Percentiles rank a stretch among this genome's conserved stretches.
Evolutionary conservation across 345 rosid species (phyloP).

Genomic region (Mercurialis annua): DNA sequence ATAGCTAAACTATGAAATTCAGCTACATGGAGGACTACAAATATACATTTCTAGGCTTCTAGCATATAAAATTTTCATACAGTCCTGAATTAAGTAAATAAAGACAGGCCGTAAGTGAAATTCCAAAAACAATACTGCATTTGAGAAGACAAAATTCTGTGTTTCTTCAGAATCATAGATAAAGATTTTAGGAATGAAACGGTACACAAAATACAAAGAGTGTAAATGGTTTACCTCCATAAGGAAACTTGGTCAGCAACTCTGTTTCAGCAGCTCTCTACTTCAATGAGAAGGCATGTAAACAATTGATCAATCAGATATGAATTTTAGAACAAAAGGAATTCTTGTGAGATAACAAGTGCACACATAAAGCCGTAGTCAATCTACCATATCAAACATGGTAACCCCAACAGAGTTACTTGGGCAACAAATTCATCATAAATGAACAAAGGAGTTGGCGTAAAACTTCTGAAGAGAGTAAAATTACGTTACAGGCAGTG

Average conservation of each 20-base stretch:
- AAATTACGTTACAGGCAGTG: too few relatives aligned
- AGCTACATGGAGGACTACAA: neutral
- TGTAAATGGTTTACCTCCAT: slow-evolving; percentile 58
- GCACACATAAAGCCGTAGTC: too few relatives aligned
- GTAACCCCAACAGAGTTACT: neutral
- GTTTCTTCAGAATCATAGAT: neutral
- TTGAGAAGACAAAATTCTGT: neutral
- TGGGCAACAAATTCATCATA: neutral
- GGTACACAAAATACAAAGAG: neutral
- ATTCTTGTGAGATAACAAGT: neutral
- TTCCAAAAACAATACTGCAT: too few relatives aligned
- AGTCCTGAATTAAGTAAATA: neutral
- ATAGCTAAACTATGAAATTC: neutral
- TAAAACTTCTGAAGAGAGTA: neutral
- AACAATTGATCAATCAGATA: slow-evolving; percentile 13
- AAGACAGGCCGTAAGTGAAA: neutral
- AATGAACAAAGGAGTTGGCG: neutral
- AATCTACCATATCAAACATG: too few relatives aligned
- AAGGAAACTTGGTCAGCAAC: slow-evolving; percentile 79
- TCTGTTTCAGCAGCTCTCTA: slow-evolving; percentile 96
- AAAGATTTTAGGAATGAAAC: neutral
- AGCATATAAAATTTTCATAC: neutral
- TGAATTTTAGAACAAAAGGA: neutral
- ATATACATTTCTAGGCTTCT: neutral
- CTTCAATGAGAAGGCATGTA: slow-evolving; percentile 25